A percentile compares a stretch with the other conserved stretches of the same genome.
phyloP scores from a whole-genome alignment of 108 stramenopile genomes.

The Aurantiochytrium sp. region DNA sequence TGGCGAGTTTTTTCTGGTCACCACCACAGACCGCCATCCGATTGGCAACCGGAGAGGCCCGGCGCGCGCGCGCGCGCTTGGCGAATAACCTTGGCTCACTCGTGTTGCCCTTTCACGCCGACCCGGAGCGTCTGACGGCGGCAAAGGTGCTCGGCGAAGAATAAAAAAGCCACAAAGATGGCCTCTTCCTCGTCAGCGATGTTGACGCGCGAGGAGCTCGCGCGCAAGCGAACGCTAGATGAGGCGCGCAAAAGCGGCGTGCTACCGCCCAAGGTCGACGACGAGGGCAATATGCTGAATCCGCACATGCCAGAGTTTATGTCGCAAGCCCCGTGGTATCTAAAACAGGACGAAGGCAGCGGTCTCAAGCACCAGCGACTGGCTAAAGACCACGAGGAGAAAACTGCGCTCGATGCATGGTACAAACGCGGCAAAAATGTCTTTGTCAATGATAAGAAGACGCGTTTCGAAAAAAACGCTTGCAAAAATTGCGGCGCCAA shows the following conservation, averaged over 20 bases:
- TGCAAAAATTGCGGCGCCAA: conserved; percentile 78
- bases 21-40: no score
- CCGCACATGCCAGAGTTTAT: conserved; percentile 99
- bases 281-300: conserved; percentile 80
- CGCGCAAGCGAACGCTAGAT: conserved; percentile 41
- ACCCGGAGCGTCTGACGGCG: not conserved
- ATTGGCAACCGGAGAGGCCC: no score
- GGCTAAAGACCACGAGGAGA: conserved; percentile 56
- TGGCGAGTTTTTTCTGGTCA: no score
- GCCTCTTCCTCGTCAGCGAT: not conserved
- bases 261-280: conserved; percentile 72
- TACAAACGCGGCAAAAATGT: conserved; percentile 71
- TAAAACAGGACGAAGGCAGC: conserved; percentile 70
- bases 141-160: not conserved
- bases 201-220: not conserved
- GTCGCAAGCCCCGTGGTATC: conserved; percentile 94
- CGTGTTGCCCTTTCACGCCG: no score
- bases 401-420: conserved; percentile 55
- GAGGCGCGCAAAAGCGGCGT: conserved; percentile 70
- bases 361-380: conserved; percentile 72
- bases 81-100: no score
- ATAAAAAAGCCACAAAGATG: not conserved
- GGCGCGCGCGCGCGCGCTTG: no score
- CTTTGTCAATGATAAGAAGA: conserved; percentile 40
- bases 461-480: conserved; percentile 19